Evolutionary conservation across 1,139 yeast species (phyloP).

Genomic region (Saccharomyces hybrid): DNA sequence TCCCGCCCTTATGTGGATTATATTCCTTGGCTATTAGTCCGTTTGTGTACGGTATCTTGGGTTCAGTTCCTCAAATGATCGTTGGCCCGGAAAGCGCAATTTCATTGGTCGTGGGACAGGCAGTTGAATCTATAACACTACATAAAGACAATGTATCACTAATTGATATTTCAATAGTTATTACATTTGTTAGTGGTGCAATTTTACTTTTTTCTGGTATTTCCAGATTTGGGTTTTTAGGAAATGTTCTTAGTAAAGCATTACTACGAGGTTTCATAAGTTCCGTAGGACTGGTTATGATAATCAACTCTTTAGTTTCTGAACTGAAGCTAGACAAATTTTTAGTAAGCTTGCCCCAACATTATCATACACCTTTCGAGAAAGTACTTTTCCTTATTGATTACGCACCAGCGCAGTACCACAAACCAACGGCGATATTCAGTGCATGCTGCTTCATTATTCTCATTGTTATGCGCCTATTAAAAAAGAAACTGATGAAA

Average conservation of each 20-base stretch:
- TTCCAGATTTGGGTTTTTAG: constrained; percentile 78
- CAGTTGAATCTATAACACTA: constrained; percentile 55
- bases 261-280: constrained; percentile 81
- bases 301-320: constrained; percentile 65
- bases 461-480: constrained; percentile 37
- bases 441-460: constrained; percentile 42
- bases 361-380: constrained; percentile 70
- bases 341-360: constrained; percentile 39
- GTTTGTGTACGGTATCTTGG: constrained; percentile 68
- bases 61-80: constrained; percentile 92
- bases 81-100: constrained; percentile 97
- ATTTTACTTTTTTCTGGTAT: constrained; percentile 70
- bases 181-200: constrained; percentile 73
- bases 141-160: constrained; percentile 48
- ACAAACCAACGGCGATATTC: constrained; percentile 46
- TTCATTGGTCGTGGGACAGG: constrained; percentile 84
- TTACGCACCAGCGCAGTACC: constrained; percentile 37
- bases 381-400: constrained; percentile 53
- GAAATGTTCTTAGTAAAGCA: constrained; percentile 77
- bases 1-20: constrained; percentile 80
- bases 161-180: constrained; percentile 59
- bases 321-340: constrained; percentile 55
- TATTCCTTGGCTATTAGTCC: constrained; percentile 81
- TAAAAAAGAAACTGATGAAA: constrained; percentile 38
- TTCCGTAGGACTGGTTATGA: constrained; percentile 89